Conservation (phyloP, 768 basidiomycete species). For the Russula sp. region DNA sequence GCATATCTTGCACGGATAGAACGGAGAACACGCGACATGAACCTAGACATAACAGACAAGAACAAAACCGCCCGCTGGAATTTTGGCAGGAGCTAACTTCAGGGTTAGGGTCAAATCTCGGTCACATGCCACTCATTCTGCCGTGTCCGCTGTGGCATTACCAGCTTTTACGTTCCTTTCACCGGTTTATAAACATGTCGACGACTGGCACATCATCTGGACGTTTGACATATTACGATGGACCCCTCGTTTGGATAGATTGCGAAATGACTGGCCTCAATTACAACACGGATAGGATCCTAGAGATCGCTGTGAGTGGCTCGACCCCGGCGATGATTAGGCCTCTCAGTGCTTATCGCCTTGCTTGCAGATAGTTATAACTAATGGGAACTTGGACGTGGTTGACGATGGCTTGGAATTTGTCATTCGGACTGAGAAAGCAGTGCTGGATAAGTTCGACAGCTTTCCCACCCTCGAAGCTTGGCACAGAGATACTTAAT, state of each 20-base stretch:
- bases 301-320: conserved; percentile 68
- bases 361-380: conserved; percentile 67
- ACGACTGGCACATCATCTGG: not conserved
- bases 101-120: conserved; percentile 14
- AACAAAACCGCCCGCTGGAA: not conserved
- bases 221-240: conserved; percentile 38
- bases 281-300: conserved; percentile 56
- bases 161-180: not conserved
- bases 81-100: too few species aligned
- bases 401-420: conserved; percentile 80
- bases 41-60: not conserved
- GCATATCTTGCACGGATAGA: not conserved
- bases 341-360: not conserved
- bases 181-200: conserved; percentile 2
- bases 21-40: conserved; percentile 16
- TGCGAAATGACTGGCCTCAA: conserved; percentile 85
- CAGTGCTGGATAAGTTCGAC: conserved; percentile 58
- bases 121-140: not conserved
- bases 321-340: not conserved
- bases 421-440: conserved; percentile 68
- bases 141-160: not conserved
- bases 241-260: conserved; percentile 79
- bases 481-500: not conserved
- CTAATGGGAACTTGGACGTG: conserved; percentile 71
- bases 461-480: not conserved